Percentiles rank a stretch among this genome's conserved stretches.
These are phyloP conservation scores for Sanguinoderma infundibulare DNA, from an alignment of 1,284 basidiomycete species.

Conservation along the genomic window DNA sequence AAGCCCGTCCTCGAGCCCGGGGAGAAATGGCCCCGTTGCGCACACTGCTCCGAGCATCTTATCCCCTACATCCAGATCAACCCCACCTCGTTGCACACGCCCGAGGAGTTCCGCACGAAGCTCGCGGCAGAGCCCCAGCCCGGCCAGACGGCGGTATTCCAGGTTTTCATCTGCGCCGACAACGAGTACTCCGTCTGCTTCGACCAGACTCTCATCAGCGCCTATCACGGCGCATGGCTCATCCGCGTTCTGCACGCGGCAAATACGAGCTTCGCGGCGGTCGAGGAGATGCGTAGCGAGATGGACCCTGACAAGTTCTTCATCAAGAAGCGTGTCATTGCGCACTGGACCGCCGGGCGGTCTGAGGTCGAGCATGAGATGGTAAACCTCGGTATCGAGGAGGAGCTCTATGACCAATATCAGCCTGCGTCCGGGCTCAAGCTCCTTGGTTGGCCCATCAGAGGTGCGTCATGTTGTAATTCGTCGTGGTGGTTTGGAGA, in stretches of 20 bases:
- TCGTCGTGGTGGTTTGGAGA: background rate
- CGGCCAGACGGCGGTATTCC: conserved; percentile 9
- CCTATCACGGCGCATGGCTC: conserved; percentile 2
- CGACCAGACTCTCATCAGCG: conserved; percentile 1
- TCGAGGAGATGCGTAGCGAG: conserved; percentile 1
- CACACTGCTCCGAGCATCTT: conserved; percentile 2
- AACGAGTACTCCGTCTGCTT: background rate
- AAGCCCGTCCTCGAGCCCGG: conserved; percentile 4
- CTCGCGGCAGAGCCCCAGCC: background rate
- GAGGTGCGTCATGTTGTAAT: conserved; percentile 1
- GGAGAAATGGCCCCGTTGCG: conserved; percentile 16
- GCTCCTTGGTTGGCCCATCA: conserved; percentile 13
- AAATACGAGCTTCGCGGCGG: background rate
- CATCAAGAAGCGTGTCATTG: conserved; percentile 6
- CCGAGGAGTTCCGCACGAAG: conserved; percentile 12
- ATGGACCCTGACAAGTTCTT: conserved; percentile 9
- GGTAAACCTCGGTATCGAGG: background rate
- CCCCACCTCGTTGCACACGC: conserved; percentile 5
- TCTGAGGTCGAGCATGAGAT: conserved; percentile 5
- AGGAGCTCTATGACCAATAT: conserved; percentile 3
- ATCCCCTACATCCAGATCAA: conserved; percentile 21
- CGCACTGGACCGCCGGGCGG: conserved; percentile 5
- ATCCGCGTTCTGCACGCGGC: conserved; percentile 3
- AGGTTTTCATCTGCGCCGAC: conserved; percentile 14
- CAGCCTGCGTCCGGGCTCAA: conserved; percentile 15